Percentiles rank a stretch among this genome's conserved stretches.
These are phyloP conservation scores for Lagenidium sp. DNA, from an alignment of 352 stramenopile genomes.

Conservation along the genomic window DNA sequence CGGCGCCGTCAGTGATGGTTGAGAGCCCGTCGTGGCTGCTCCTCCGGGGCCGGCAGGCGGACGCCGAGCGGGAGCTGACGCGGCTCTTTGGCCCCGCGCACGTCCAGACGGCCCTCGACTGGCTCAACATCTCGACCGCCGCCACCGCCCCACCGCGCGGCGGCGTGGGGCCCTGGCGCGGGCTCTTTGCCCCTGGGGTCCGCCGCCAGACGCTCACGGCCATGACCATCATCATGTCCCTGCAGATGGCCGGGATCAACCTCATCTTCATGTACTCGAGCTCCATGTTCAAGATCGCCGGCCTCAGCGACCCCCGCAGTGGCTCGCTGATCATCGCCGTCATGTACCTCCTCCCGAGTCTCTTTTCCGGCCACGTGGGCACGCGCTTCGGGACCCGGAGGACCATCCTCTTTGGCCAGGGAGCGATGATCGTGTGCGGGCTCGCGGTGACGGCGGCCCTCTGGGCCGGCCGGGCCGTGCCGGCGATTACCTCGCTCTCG, in stretches of 20 bases:
- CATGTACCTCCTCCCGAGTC: constrained; percentile 29
- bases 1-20: constrained; percentile 28
- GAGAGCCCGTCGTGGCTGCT: constrained; percentile 35
- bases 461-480: constrained; percentile 16
- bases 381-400: constrained; percentile 35
- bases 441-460: constrained; percentile 41
- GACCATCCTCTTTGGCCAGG: constrained; percentile 35
- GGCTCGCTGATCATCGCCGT: constrained; percentile 29
- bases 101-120: constrained; percentile 14
- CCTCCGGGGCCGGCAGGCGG: constrained; percentile 16
- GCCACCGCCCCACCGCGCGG: constrained; percentile 6
- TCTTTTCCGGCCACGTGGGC: constrained; percentile 24
- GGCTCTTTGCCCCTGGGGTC: constrained; percentile 24
- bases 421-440: constrained; percentile 30
- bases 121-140: constrained; percentile 6
- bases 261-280: constrained; percentile 42
- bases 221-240: constrained; percentile 22
- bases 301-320: constrained; percentile 26
- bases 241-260: constrained; percentile 58
- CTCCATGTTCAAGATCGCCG: constrained; percentile 23
- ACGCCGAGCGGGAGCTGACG: constrained; percentile 17
- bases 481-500: constrained; percentile 46
- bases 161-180: constrained; percentile 5
- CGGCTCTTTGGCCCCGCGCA: constrained; percentile 23
- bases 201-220: constrained; percentile 32